phyloP scores from a whole-genome alignment of 495 filamentous ascomycete genomes.

The Daldinia bambusicola region DNA sequence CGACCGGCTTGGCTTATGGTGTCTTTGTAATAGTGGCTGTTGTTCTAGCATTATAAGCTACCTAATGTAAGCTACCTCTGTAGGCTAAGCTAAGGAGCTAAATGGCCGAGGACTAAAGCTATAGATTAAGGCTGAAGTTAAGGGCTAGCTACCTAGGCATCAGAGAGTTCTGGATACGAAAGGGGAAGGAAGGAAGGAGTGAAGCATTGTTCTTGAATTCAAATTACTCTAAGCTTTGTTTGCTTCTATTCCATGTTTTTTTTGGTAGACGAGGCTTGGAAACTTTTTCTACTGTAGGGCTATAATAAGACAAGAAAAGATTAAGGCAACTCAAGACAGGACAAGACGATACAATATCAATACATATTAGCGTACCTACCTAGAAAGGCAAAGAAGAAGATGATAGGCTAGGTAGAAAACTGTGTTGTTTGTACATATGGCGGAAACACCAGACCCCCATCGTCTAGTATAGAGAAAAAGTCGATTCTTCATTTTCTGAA shows the following conservation, averaged over 20 bases:
- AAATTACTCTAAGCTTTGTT: background rate
- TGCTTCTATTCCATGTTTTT: background rate
- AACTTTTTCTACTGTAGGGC: background rate
- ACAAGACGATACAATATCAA: too few relatives aligned
- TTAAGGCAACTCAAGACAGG: too few relatives aligned
- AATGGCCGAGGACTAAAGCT: too few relatives aligned
- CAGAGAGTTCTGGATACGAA: too few relatives aligned
- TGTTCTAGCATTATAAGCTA: conserved; percentile 6
- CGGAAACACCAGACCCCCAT: background rate
- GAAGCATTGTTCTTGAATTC: background rate
- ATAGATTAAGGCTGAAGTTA: too few relatives aligned
- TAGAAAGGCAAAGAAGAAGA: background rate
- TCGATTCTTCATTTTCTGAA: background rate
- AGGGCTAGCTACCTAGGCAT: too few relatives aligned
- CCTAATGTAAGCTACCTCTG: too few relatives aligned
- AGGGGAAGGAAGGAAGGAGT: background rate
- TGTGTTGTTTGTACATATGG: background rate
- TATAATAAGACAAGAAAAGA: background rate
- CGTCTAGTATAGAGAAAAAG: background rate
- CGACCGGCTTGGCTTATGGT: conserved; percentile 25
- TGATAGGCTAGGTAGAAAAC: background rate
- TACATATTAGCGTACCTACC: background rate
- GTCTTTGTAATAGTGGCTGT: conserved; percentile 24
- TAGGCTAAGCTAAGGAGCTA: background rate
- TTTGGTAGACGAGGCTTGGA: background rate